Conservation (phyloP, 2,329 filamentous ascomycete genomes). For the Aspergillus candidus region DNA sequence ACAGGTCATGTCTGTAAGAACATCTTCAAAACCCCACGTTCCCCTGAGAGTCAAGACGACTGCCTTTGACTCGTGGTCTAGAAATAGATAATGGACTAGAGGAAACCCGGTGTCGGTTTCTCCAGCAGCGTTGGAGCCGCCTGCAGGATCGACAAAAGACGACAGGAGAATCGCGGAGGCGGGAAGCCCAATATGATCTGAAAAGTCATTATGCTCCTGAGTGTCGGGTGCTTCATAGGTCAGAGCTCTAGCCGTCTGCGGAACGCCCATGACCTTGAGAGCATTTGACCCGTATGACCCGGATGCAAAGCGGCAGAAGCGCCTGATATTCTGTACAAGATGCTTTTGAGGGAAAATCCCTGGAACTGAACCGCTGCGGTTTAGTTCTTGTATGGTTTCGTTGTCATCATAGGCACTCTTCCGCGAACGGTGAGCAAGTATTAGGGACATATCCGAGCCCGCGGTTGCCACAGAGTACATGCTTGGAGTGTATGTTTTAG, state of each 20-base stretch:
- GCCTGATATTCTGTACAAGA: slow-evolving; percentile 41
- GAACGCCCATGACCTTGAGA: slow-evolving; percentile 43
- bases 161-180: slow-evolving; percentile 53
- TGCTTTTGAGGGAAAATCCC: slow-evolving; percentile 43
- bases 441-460: slow-evolving; percentile 40
- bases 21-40: slow-evolving; percentile 67
- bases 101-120: slow-evolving; percentile 62
- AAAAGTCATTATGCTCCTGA: slow-evolving; percentile 43
- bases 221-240: slow-evolving; percentile 28
- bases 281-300: slow-evolving; percentile 44
- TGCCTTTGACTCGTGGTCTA: slow-evolving; percentile 65
- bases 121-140: slow-evolving; percentile 59
- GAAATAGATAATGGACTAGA: slow-evolving; percentile 65
- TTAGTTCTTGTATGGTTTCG: slow-evolving; percentile 38
- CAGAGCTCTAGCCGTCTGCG: slow-evolving; percentile 25
- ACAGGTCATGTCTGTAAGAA: slow-evolving; percentile 67
- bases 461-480: slow-evolving; percentile 42
- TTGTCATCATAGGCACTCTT: slow-evolving; percentile 43
- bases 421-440: slow-evolving; percentile 37
- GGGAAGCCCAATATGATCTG: slow-evolving; percentile 39
- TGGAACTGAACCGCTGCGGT: slow-evolving; percentile 39
- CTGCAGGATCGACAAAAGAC: slow-evolving; percentile 64
- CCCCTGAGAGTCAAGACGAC: slow-evolving; percentile 68
- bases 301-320: slow-evolving; percentile 43
- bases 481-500: slow-evolving; percentile 39